phyloP scores from a whole-genome alignment of 2,329 filamentous ascomycete genomes.

The Claviceps arundinis region DNA sequence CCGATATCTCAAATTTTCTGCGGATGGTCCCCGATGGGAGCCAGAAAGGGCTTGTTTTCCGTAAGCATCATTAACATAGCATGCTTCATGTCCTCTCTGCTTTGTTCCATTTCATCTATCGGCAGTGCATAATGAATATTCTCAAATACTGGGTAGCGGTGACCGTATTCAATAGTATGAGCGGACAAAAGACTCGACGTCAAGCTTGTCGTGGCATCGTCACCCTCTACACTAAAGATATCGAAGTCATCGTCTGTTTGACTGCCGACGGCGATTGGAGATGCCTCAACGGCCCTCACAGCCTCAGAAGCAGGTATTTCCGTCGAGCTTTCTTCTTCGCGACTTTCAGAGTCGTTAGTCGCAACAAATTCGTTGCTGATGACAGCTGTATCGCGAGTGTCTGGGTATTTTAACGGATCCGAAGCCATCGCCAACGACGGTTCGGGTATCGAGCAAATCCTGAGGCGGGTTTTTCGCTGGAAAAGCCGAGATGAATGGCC shows the following conservation, averaged over 20 bases:
- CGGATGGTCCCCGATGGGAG: slow-evolving; percentile 23
- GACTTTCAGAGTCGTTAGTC: too few relatives aligned
- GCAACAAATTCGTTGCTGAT: too few relatives aligned
- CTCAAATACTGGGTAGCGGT: slow-evolving; percentile 21
- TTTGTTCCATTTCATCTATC: slow-evolving; percentile 25
- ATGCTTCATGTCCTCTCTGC: slow-evolving; percentile 27
- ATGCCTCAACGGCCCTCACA: slow-evolving; percentile 1
- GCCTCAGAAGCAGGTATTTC: background rate
- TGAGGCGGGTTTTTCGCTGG: background rate
- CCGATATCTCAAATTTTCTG: slow-evolving; percentile 28
- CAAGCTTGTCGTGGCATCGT: slow-evolving; percentile 4
- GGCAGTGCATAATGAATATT: slow-evolving; percentile 22
- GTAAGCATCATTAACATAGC: slow-evolving; percentile 22
- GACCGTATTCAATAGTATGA: slow-evolving; percentile 6
- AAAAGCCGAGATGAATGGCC: background rate
- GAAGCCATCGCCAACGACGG: background rate
- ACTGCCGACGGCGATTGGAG: background rate
- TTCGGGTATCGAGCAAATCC: background rate
- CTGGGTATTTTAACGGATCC: background rate
- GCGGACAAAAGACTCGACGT: slow-evolving; percentile 7
- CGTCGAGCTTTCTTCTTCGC: background rate
- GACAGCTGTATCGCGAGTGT: too few relatives aligned
- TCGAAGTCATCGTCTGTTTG: slow-evolving; percentile 4
- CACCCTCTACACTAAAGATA: slow-evolving; percentile 2
- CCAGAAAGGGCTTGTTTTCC: slow-evolving; percentile 24